A percentile compares a stretch with the other conserved stretches of the same genome.
phyloP scores from a whole-genome alignment of 495 filamentous ascomycete species.

The Penicillium salamii region DNA sequence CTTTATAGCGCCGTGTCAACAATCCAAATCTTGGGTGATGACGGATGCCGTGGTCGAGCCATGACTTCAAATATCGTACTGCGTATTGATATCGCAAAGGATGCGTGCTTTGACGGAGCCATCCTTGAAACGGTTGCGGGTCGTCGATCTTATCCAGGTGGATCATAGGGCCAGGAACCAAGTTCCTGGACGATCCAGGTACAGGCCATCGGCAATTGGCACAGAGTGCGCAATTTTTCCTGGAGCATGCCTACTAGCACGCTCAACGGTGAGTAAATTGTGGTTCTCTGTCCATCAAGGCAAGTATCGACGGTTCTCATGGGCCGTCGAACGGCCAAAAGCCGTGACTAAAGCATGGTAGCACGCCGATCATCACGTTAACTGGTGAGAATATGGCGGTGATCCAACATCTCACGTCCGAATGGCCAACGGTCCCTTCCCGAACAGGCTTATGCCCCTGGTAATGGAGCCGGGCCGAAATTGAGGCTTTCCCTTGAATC shows the following conservation, averaged over 20 bases:
- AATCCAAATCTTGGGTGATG: constrained; percentile 1
- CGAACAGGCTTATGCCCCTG: constrained; percentile 1
- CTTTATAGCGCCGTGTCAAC: constrained; percentile 10
- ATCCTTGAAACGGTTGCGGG: background rate
- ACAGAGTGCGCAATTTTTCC: constrained; percentile 12
- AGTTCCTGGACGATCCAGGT: background rate
- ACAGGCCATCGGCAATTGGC: constrained; percentile 1
- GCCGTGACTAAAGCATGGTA: constrained; percentile 9
- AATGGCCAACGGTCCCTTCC: constrained; percentile 1
- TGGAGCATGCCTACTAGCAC: constrained; percentile 3
- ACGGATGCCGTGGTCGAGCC: constrained; percentile 16
- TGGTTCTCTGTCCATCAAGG: constrained; percentile 3
- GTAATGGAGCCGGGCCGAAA: background rate
- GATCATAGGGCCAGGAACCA: constrained; percentile 6
- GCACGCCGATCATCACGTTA: constrained; percentile 15
- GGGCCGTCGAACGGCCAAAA: background rate
- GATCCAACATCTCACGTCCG: constrained; percentile 14
- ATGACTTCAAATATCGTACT: constrained; percentile 13
- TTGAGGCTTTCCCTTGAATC: background rate
- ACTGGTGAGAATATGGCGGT: constrained; percentile 6
- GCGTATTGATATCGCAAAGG: background rate
- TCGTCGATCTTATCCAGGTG: constrained; percentile 16
- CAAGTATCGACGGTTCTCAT: constrained; percentile 18
- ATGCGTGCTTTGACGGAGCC: constrained; percentile 3
- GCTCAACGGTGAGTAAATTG: background rate